Evolutionary conservation across 2,329 filamentous ascomycete genomes (phyloP), one percentile per base, ranked within the genome.

Genomic region (Trichoderma hamatum): DNA sequence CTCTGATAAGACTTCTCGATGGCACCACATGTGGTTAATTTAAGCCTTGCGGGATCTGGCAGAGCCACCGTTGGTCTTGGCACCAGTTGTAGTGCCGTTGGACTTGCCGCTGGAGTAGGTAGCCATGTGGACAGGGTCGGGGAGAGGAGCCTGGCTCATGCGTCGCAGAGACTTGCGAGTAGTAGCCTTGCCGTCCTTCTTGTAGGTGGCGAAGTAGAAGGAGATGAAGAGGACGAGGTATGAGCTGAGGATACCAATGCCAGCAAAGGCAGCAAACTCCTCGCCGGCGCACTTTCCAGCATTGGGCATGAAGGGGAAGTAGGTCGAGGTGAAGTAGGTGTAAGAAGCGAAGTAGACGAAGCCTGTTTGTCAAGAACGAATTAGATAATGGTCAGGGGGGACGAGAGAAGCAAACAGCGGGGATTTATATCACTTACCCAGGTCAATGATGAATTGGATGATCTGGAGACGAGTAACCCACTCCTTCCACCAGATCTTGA

Each of bases 291-390:
- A 99, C 75, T 90, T 85, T 80, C 95, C 95, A 72, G 86, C 83
- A 79, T 93, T 97, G 73, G 95, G 95, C 80, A 96, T 84, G 85
- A 88, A 91, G 56, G 86, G 87, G 85, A 91, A 97, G 89, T 97
- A 97, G 75, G 90, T 92, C 75, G 91, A 94, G 74, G 92, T 90
- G 86, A 97, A 97, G 87, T 98, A 98, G 75, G 94, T 97, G 88
- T 95, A 98, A n/a, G 95, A 96, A 64, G 94, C 95, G 78, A 97
- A 98, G 89, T 98, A 98, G 81, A 98, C 93, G 81, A 98, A 98
- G 76, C 93, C 92, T 95, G 71, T 66, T 34, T 16, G 43, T 24
- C n/a, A 46, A 6, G 59, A n/a, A 16, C 21, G 75, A 28, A 72
- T 76, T 68, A 73, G 71, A 71, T 68, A 51, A 58, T 24, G 9